Evolutionary conservation across 2,329 filamentous ascomycete species (phyloP), one percentile per base, ranked within the genome.

Genomic region (Exophiala dermatitidis): DNA sequence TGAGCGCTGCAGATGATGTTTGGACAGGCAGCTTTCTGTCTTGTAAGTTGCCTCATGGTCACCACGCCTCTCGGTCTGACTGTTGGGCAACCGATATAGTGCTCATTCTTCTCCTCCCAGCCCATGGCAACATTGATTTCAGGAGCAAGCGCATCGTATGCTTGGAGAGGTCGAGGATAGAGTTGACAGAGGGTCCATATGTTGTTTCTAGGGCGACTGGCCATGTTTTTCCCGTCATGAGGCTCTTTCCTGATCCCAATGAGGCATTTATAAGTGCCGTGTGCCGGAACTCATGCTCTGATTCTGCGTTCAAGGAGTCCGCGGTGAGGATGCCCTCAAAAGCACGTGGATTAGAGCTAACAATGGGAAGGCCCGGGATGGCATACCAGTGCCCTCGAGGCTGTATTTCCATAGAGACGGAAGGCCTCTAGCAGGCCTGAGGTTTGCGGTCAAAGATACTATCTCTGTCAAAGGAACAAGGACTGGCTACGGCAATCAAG

Each of bases 391-490:
- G 4, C 60, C 58, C 26, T 62, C 60, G 7, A 55, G 44, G 41
- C 33, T 62, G 28, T 54, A 40, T 48, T 29, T 31, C 26, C 1
- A 10, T n/a, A 26, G 36, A 9, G 43, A 47, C 46, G 33, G 47
- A 3, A 56, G 53, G 40, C 56, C 56, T 6, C 46, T 60, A 5
- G 48, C 56, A 26, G 60, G 56, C 7, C 40, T 59, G 32, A 52
- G 60, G 30, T 52, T 62, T 37, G 60, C 56, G 1, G 57, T 60
- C 32, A 61, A 61, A 42, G 60, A 62, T 42, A 57, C 48, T 9
- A 56, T 62, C 42, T 50, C 53, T 12, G 28, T 61, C 19, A 52
- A 57, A 43, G 59, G 57, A 5, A 48, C 58, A 19, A 52, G 37
- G 33, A 62, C 56, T 5, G 50, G 48, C 2, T 59, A 53, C 48